Base-by-base conservation (phyloP, 2,329 filamentous ascomycete genomes). In the Thelonectria discophora region DNA sequence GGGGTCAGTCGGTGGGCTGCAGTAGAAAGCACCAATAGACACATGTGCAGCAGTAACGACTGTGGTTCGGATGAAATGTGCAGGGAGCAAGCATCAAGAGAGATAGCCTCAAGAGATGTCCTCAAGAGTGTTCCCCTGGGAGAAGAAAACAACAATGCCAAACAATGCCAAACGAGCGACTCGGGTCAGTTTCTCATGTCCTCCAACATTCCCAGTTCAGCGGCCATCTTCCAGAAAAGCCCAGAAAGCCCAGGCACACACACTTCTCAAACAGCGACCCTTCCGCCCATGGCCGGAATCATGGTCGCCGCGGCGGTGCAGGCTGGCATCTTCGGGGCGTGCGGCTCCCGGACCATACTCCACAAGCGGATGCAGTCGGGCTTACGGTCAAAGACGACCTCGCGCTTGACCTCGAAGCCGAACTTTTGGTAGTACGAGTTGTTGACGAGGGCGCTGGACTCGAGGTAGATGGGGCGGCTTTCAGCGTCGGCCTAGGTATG, bases 341-440 rank as follows among this genome's bases (percentile, higher is more conserved):
- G 79, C 53, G 91, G 90, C 81, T 93, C 90, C 62, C 91, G 84
- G 54, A 94, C 89, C 92, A 96, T 96, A 78, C 93, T 90, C 73
- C 91, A 90, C 75, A 94, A 79, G 60, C 81, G 81, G 51, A 94
- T 84, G 27, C 89, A 85, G 62, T 83, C 80, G 27, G 77, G 75
- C 10, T 82, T 86, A 51, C 88, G 80, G 71, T 83, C 79, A 69
- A 94, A 79, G 72, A 84, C 82, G 67, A 94, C 85, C 69, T 88
- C 84, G 70, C 84, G 84, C 72, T 82, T 83, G 67, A 84, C 75
- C 73, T 88, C 84, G 75, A 94, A 96, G 30, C 91, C 91, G 76
- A 92, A 88, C 76, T 88, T 90, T 66, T 84, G 79, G 75, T 95
- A 96, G 75, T 93, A 92, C 34, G 78, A 76, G 65, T 88, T 85